Conservation (phyloP, 768 basidiomycete species). For the Tulasnella sp. region DNA sequence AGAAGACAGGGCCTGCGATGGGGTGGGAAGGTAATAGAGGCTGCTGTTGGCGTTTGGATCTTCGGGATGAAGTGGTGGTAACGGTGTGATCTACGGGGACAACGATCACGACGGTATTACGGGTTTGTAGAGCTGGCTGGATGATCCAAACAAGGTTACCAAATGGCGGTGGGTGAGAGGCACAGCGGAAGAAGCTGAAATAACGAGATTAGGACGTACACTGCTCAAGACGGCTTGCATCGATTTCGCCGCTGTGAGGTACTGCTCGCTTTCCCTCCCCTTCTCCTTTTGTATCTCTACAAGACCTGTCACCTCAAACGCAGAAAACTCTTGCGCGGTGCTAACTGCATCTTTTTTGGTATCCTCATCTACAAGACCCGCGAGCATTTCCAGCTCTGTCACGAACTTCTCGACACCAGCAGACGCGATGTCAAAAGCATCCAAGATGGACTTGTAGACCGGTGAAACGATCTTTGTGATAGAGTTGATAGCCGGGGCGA, state of each 20-base stretch:
- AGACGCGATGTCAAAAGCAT: constrained; percentile 34
- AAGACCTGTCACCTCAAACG: constrained; percentile 47
- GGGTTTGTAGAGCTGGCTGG: constrained; percentile 5
- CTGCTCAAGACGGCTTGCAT: constrained; percentile 41
- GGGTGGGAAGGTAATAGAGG: constrained; percentile 42
- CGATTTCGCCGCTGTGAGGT: constrained; percentile 35
- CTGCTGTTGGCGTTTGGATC: constrained; percentile 33
- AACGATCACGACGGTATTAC: constrained; percentile 23
- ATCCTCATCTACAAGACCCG: constrained; percentile 45
- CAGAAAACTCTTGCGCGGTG: constrained; percentile 42
- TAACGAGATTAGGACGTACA: too few species aligned
- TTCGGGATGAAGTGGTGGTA: constrained; percentile 22
- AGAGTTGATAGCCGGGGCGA: constrained; percentile 27
- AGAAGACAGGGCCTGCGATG: constrained; percentile 30
- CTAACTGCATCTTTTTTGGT: constrained; percentile 22
- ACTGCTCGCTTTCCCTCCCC: constrained; percentile 47
- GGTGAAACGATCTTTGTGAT: constrained; percentile 9
- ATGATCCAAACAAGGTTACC: neutral
- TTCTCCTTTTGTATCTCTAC: constrained; percentile 36
- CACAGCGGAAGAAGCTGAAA: neutral
- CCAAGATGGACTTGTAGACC: constrained; percentile 29
- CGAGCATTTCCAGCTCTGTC: constrained; percentile 35
- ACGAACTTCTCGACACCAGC: constrained; percentile 33
- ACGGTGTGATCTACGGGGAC: constrained; percentile 40
- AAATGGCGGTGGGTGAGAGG: neutral